Percentiles rank a stretch among this genome's conserved stretches.
phyloP scores from a whole-genome alignment of 306 rosid genomes.

The Luffa acutangula region DNA sequence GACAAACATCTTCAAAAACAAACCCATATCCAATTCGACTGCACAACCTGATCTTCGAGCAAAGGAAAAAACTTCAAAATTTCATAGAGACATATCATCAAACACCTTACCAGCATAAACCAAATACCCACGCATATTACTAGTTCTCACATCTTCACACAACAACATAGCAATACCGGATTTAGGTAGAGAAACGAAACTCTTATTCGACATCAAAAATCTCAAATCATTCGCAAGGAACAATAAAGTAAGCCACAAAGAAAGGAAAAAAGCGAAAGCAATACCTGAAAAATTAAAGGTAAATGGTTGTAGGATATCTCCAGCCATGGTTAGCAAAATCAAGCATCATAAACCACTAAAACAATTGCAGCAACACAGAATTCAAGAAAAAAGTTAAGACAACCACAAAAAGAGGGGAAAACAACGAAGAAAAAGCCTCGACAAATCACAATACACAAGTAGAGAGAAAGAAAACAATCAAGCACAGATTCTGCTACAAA shows the following conservation, averaged over 20 bases:
- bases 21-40: too few relatives aligned
- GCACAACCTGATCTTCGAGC: too few relatives aligned
- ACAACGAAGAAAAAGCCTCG: not conserved
- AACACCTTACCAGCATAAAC: too few relatives aligned
- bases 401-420: not conserved
- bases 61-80: too few relatives aligned
- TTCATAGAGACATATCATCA: too few relatives aligned
- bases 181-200: not conserved
- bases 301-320: slow-evolving; percentile 45
- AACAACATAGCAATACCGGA: too few relatives aligned
- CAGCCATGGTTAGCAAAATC: slow-evolving; percentile 38
- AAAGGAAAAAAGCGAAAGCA: not conserved
- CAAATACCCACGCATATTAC: too few relatives aligned
- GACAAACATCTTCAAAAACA: too few relatives aligned
- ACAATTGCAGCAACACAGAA: slow-evolving; percentile 12
- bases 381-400: not conserved
- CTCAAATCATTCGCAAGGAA: not conserved
- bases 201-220: not conserved
- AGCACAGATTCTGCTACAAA: not conserved
- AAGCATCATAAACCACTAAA: slow-evolving; percentile 16
- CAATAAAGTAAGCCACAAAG: not conserved
- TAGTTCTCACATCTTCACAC: too few relatives aligned
- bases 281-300: slow-evolving; percentile 47
- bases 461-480: not conserved
- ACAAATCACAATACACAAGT: not conserved